Evolutionary conservation across 2,329 filamentous ascomycete species (phyloP), one percentile per base, ranked within the genome.

Genomic region (Graphium sp.): DNA sequence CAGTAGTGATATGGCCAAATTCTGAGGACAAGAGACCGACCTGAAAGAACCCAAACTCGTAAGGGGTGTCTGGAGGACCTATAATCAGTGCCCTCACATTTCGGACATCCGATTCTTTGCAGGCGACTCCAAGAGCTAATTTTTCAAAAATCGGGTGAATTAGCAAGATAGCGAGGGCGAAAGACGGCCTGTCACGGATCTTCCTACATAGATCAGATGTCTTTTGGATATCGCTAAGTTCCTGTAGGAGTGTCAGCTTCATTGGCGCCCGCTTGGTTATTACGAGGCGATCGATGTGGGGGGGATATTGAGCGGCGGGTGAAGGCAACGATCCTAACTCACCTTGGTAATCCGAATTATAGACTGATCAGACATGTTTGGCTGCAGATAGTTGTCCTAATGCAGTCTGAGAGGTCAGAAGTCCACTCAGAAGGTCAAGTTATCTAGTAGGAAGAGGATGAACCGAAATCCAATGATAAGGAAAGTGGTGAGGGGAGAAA

Each of bases 11-110:
- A 12, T 12, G 8, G 8, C 14, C 3, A 4, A 27, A 16, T n/a
- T 25, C 9, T 15, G 12, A 18, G 18, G 18, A 22, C n/a, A 6
- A 26, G 14, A 19, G 32, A 23, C 31, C 47, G 49, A 89, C 84
- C 65, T 95, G 84, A 46, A 92, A 95, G 55, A 94, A 94, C 4
- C 89, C 89, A 46, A 91, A 94, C 50, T 94, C 85, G 50, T 98
- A 98, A 0, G 87, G 85, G 1, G 85, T 92, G 41, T 89, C 85
- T 38, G 87, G 83, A 15, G 89, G 87, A 1, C 89, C 89, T 39
- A 95, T 72, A 42, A 95, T 87, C 37, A 95, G 53, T 27, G 85
- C 83, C 46, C 74, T 78, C 28, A 95, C 76, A 47, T 82, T 78
- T 31, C 85, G 78, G 35, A 95, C 81, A 50, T 98, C 84, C 40